A percentile compares a stretch with the other conserved stretches of the same genome.
phyloP scores from a whole-genome alignment of 2,329 filamentous ascomycete species.

The Fusarium sp. region DNA sequence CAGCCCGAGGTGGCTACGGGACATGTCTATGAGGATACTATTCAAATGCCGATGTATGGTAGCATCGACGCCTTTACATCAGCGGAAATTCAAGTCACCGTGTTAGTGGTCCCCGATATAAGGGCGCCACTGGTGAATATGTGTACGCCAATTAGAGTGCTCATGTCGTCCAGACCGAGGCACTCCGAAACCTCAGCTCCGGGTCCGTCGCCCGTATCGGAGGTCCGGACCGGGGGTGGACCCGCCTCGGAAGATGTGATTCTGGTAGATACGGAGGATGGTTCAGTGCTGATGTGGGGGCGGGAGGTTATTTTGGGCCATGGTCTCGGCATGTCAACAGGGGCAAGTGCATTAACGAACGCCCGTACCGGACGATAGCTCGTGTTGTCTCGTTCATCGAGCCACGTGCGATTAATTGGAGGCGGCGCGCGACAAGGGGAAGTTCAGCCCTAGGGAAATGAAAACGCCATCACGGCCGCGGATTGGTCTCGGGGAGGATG shows the following conservation, averaged over 20 bases:
- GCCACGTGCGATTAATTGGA: conserved; percentile 39
- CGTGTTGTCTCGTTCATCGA: conserved; percentile 40
- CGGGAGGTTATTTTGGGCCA: conserved; percentile 44
- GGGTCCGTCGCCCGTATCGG: conserved; percentile 42
- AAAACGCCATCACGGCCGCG: conserved; percentile 21
- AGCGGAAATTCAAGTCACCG: no score
- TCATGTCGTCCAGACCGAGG: conserved; percentile 33
- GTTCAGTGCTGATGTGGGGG: conserved; percentile 39
- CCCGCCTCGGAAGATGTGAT: conserved; percentile 39
- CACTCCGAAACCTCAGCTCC: conserved; percentile 30
- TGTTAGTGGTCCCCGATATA: conserved; percentile 6
- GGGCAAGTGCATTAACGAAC: conserved; percentile 37
- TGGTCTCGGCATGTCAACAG: conserved; percentile 36
- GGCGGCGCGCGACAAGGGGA: conserved; percentile 27
- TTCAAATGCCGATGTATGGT: no score
- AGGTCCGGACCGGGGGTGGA: conserved; percentile 42
- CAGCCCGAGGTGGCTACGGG: conserved; percentile 6
- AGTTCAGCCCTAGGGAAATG: conserved; percentile 36
- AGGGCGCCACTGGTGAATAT: not conserved
- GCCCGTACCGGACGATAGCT: conserved; percentile 30
- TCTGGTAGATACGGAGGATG: conserved; percentile 23
- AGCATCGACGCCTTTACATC: no score
- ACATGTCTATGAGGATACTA: no score
- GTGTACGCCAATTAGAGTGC: conserved; percentile 2
- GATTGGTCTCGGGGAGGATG: conserved; percentile 2